Conservation (phyloP, 805 yeast genomes). For the Candida silvicultrix region DNA sequence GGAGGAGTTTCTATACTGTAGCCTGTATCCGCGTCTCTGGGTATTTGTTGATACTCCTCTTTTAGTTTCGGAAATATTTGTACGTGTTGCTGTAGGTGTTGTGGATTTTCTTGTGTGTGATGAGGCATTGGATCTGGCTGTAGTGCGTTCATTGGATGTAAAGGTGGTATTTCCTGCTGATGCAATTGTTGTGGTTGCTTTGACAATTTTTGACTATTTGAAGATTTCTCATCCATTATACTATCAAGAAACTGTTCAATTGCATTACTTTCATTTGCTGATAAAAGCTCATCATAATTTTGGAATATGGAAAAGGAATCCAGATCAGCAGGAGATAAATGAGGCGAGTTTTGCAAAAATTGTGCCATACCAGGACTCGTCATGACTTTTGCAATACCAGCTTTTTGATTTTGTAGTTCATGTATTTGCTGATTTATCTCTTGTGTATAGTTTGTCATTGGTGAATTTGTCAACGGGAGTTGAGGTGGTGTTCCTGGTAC, state of each 20-base stretch:
- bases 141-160: neutral
- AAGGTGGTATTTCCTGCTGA: neutral
- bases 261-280: conserved; percentile 21
- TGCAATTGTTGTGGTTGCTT: neutral
- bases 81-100: neutral
- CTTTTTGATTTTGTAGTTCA: neutral
- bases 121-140: neutral
- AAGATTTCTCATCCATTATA: conserved; percentile 18
- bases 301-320: conserved; percentile 13
- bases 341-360: neutral
- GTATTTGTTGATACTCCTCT: too few relatives aligned
- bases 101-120: neutral
- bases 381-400: neutral
- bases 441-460: neutral
- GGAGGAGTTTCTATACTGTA: neutral
- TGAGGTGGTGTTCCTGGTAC: conserved; percentile 1
- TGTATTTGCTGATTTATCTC: neutral
- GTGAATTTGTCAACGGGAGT: neutral
- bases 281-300: conserved; percentile 16
- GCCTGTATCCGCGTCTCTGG: neutral
- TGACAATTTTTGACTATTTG: neutral
- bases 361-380: neutral
- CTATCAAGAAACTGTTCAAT: conserved; percentile 23
- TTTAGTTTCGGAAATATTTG: neutral
- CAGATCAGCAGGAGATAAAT: conserved; percentile 3